Conservation (phyloP, 768 basidiomycete genomes). For the Psilocybe subaeruginosa region DNA sequence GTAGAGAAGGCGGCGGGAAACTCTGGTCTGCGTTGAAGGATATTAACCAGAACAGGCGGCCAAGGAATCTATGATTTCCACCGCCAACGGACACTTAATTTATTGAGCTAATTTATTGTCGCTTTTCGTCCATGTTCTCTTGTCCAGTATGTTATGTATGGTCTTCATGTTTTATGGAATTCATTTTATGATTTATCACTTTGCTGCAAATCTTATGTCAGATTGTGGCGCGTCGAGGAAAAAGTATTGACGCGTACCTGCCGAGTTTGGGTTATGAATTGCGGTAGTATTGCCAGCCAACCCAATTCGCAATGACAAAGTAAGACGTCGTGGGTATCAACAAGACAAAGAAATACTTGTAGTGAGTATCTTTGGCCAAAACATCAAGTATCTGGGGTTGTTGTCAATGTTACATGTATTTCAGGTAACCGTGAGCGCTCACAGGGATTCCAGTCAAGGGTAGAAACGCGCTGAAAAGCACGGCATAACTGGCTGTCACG, state of each 20-base stretch:
- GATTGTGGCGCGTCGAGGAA: neutral
- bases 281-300: constrained; percentile 96
- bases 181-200: neutral
- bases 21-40: constrained; percentile 28
- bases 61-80: constrained; percentile 21
- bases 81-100: constrained; percentile 8
- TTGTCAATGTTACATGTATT: neutral
- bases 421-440: constrained; percentile 25
- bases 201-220: neutral
- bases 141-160: constrained; percentile 1
- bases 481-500: constrained; percentile 58
- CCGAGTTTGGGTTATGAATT: constrained; percentile 63
- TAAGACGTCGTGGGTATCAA: constrained; percentile 82
- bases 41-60: constrained; percentile 15
- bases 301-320: constrained; percentile 98
- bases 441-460: constrained; percentile 56
- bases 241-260: neutral
- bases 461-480: constrained; percentile 67
- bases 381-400: constrained; percentile 58
- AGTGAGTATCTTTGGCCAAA: constrained; percentile 77
- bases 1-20: constrained; percentile 17
- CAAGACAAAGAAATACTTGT: constrained; percentile 85
- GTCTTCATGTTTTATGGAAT: neutral
- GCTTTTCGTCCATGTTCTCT: constrained; percentile 7
- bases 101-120: constrained; percentile 14